Evolutionary conservation across 148 eudicot genomes (phyloP), one percentile per base, ranked within the genome.

Genomic region (Fallopia convolvulus): DNA sequence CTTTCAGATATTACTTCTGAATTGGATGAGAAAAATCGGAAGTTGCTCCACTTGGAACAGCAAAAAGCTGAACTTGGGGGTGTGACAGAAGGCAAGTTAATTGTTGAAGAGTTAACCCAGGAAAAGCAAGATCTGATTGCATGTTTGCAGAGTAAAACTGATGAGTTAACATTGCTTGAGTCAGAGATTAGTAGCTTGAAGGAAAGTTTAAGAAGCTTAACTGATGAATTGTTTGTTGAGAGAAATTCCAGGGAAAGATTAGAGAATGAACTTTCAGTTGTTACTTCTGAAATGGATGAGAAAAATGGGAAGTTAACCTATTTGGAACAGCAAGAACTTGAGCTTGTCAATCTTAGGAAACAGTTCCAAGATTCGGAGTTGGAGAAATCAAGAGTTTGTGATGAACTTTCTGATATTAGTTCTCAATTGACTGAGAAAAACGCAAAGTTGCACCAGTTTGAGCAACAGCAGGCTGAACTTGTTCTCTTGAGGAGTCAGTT

Each of bases 111-210:
- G 81, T 75, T 92, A 63, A 81, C 82, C 53, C 86, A 44, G 76
- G 97, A 89, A 81, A 91, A 84, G 46, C 76, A 82, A 83, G 81
- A 84, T 65, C 81, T 92, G 52, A 52, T 17, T 70, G 81, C 58
- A 80, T 81, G 73, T 42, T 81, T 87, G 42, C 82, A 82, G 79
- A 71, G 60, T 68, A 92, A 89, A 77, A 83, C 82, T 73, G 78
- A 78, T 36, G 92, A 89, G 83, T 81, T 78, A 76, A 80, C 36
- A 60, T 78, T 81, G 79, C 91, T 94, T 79, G 79, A 74, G 23
- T 70, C 84, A 70, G 97, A 95, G 80, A 81, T 82, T 72, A 81
- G 81, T 80, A 60, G 75, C 76, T 76, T 95, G 80, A 87, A 85
- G 80, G 89, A 81, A 72, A 81, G 76, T 74, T 74, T 85, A 78